Evolutionary conservation across 495 filamentous ascomycete genomes (phyloP), one percentile per base, ranked within the genome.

Genomic region (Penicillium antarcticum): DNA sequence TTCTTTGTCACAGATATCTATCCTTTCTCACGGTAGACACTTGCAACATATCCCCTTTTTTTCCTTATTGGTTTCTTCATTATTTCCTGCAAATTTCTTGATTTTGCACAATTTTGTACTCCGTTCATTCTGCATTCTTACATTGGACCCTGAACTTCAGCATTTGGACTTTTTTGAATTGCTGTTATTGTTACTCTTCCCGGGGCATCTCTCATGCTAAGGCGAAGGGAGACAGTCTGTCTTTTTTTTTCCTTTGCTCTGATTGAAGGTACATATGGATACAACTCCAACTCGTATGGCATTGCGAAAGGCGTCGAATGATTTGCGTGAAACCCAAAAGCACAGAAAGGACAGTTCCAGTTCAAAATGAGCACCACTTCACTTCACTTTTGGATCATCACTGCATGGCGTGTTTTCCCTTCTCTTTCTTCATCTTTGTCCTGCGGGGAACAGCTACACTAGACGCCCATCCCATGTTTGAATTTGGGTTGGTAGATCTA

Each of bases 221-320:
- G 43, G 21, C 17, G 50, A 33, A 56, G 31, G 32, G n/a, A 42
- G 35, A 42, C 32, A 12, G 13, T 35, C 17, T 40, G 31, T 56
- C 48, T 45, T 44, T 53, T 14, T 50, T 51, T 33, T 23, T 23
- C 21, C 5, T 5, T 23, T 40, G 48, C 18, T 46, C 45, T 53
- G 29, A 42, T 63, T 56, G 37, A 53, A 58, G 53, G 60, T 66
- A 66, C 57, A 63, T 66, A 63, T 36, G 50, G 46, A 56, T 63
- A 54, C 60, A 53, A 57, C 37, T 44, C 44, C 57, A 56, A 57
- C 37, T 48, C 46, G 50, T 52, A 60, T 66, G 51, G 60, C 62
- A 63, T 66, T 63, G 56, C 57, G 54, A 61, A 62, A 56, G 62
- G 62, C 62, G 56, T 66, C 55, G 42, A 55, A 44, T 49, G 43